A percentile compares a stretch with the other conserved stretches of the same genome.
Conservation (phyloP, 2,329 filamentous ascomycete genomes). For the Pseudocercospora crystallina region DNA sequence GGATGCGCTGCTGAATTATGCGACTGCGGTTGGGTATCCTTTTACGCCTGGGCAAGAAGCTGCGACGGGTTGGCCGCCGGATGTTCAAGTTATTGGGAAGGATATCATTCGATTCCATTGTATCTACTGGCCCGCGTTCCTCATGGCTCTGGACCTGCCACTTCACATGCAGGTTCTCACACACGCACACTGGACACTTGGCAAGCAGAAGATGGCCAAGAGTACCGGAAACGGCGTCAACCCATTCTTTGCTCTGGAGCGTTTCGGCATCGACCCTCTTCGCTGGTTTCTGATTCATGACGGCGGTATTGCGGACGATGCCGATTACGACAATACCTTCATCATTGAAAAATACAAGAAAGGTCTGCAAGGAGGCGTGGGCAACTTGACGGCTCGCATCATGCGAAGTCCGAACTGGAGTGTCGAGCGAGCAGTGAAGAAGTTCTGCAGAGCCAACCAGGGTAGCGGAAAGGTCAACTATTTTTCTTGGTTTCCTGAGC, state of each 20-base stretch:
- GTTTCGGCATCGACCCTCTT: conserved; percentile 84
- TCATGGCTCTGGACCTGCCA: conserved; percentile 82
- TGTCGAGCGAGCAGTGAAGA: conserved; percentile 32
- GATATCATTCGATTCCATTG: conserved; percentile 96
- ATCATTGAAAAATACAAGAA: conserved; percentile 79
- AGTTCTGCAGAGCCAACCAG: conserved; percentile 24
- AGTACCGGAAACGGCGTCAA: conserved; percentile 93
- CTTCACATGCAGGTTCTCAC: conserved; percentile 77
- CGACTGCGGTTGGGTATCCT: conserved; percentile 84
- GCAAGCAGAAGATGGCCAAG: conserved; percentile 92
- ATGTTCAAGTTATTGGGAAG: conserved; percentile 92
- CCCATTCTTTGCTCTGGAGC: conserved; percentile 84
- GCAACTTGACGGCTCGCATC: conserved; percentile 75
- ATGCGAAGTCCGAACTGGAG: conserved; percentile 61
- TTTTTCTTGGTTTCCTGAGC: too few relatives aligned
- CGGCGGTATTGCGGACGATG: conserved; percentile 73
- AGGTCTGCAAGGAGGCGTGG: conserved; percentile 71
- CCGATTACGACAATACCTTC: conserved; percentile 77
- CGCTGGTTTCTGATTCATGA: conserved; percentile 85
- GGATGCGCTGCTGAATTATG: conserved; percentile 91
- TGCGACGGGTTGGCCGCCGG: conserved; percentile 77
- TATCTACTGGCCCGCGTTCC: conserved; percentile 95
- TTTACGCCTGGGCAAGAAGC: conserved; percentile 66
- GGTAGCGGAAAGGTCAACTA: background rate
- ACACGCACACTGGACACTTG: conserved; percentile 95